Evolutionary conservation across 2,329 filamentous ascomycete species (phyloP).

Genomic region (Dactylellina drechsleri): DNA sequence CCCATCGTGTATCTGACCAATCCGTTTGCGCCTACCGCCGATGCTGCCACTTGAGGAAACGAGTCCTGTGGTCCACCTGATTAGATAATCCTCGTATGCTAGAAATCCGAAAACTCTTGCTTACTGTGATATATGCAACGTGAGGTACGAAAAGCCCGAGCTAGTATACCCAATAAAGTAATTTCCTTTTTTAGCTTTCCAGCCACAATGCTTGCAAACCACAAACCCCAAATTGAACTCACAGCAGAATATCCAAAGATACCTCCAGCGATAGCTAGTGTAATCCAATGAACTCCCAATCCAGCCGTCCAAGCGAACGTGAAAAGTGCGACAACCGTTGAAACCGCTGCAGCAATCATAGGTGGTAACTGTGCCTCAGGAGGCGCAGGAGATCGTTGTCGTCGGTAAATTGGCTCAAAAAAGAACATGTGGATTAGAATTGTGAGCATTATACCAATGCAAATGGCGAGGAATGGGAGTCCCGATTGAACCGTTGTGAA

Average conservation of each 20-base stretch:
- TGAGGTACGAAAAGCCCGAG: constrained; percentile 24
- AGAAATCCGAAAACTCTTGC: neutral
- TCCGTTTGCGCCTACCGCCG: constrained; percentile 12
- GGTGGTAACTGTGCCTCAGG: constrained; percentile 25
- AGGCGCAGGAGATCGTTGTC: neutral
- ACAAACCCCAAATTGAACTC: neutral
- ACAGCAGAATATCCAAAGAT: constrained; percentile 36
- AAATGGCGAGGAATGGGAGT: constrained; percentile 21
- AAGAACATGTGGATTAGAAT: constrained; percentile 17
- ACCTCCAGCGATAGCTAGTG: constrained; percentile 11
- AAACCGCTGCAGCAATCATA: constrained; percentile 18
- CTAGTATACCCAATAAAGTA: neutral
- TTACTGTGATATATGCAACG: constrained; percentile 24
- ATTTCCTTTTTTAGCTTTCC: too few relatives aligned
- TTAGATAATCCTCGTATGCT: neutral
- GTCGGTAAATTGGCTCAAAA: constrained; percentile 22
- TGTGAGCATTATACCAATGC: constrained; percentile 11
- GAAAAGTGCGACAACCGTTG: constrained; percentile 17
- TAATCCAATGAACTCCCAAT: constrained; percentile 15
- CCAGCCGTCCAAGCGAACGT: constrained; percentile 38
- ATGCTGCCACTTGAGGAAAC: constrained; percentile 15
- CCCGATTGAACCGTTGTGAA: constrained; percentile 21
- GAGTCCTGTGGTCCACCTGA: constrained; percentile 7
- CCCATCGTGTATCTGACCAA: constrained; percentile 23
- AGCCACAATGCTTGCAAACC: too few relatives aligned